These are phyloP conservation scores for Chrysosphaeria jannelii DNA, from an alignment of 2,329 filamentous ascomycete species.

Conservation along the genomic window DNA sequence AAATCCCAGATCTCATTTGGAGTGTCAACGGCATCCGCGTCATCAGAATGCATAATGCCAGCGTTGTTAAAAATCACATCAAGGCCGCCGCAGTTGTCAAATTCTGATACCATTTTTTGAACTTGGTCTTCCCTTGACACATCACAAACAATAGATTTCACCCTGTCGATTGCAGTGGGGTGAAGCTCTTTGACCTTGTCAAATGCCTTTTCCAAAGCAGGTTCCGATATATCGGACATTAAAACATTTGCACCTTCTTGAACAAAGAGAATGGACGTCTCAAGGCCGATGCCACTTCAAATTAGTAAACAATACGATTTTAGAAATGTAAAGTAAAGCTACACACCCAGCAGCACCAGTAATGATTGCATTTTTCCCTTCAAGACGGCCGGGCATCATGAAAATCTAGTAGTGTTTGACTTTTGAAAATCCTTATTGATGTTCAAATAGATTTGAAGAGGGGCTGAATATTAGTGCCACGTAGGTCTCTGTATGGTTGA, in stretches of 20 bases:
- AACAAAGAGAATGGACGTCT: slow-evolving; percentile 70
- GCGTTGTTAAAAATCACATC: slow-evolving; percentile 96
- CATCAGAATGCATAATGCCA: slow-evolving; percentile 76
- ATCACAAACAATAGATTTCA: slow-evolving; percentile 38
- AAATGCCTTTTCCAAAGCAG: slow-evolving; percentile 46
- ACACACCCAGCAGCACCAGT: slow-evolving; percentile 65
- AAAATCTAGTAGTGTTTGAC: not conserved
- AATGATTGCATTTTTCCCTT: slow-evolving; percentile 36
- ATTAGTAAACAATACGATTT: not conserved
- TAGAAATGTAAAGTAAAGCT: not conserved
- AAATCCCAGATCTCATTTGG: slow-evolving; percentile 82
- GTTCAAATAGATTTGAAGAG: too few species aligned
- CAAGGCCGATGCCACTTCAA: slow-evolving; percentile 61
- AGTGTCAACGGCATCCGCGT: slow-evolving; percentile 54
- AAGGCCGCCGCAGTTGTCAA: slow-evolving; percentile 63
- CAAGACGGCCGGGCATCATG: slow-evolving; percentile 15
- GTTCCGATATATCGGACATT: slow-evolving; percentile 57
- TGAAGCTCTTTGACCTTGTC: slow-evolving; percentile 47
- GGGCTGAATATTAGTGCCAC: too few species aligned
- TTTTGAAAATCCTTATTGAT: too few species aligned
- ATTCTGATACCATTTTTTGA: slow-evolving; percentile 36
- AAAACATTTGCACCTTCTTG: slow-evolving; percentile 66
- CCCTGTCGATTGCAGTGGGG: slow-evolving; percentile 19
- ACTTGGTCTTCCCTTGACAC: slow-evolving; percentile 67
- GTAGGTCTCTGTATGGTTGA: too few species aligned